These are phyloP conservation scores for Tolypocladium cylindrosporum DNA, from an alignment of 2,329 filamentous ascomycete genomes.

Conservation along the genomic window DNA sequence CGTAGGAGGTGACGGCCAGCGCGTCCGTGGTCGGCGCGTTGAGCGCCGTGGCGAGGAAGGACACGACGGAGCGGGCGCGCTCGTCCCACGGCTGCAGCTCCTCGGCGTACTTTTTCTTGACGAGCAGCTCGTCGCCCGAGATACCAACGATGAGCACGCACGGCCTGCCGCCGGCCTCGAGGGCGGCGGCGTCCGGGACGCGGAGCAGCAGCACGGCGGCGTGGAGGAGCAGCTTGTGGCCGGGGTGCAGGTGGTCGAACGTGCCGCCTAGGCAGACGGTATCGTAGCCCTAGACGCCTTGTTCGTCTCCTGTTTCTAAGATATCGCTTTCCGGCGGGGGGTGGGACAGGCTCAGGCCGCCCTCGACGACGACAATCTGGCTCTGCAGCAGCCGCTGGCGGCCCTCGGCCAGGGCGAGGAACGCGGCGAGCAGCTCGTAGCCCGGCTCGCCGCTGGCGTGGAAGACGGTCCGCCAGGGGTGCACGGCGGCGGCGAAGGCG, in stretches of 20 bases:
- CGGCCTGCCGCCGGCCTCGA: slow-evolving; percentile 14
- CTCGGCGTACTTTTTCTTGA: slow-evolving; percentile 80
- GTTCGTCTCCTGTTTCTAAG: background rate
- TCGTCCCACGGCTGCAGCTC: slow-evolving; percentile 71
- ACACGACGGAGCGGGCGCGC: slow-evolving; percentile 57
- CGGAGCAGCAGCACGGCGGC: slow-evolving; percentile 66
- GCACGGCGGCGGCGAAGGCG: slow-evolving; percentile 40
- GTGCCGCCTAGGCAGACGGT: slow-evolving; percentile 78
- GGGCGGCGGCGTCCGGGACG: slow-evolving; percentile 28
- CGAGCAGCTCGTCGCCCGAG: slow-evolving; percentile 75
- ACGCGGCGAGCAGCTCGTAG: slow-evolving; percentile 43
- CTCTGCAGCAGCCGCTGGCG: slow-evolving; percentile 36
- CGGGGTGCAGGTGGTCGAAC: slow-evolving; percentile 91
- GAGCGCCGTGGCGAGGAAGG: slow-evolving; percentile 61
- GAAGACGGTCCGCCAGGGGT: slow-evolving; percentile 57
- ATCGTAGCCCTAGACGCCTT: slow-evolving; percentile 11
- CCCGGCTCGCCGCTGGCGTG: slow-evolving; percentile 56
- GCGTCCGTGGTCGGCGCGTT: slow-evolving; percentile 25
- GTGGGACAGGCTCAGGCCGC: slow-evolving; percentile 35
- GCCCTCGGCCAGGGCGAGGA: slow-evolving; percentile 35
- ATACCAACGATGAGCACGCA: slow-evolving; percentile 71
- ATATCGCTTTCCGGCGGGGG: background rate
- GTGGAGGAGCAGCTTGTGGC: slow-evolving; percentile 93
- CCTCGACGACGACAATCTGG: slow-evolving; percentile 41
- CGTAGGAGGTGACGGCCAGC: background rate